phyloP scores from a whole-genome alignment of 352 stramenopile genomes.

The Phytopythium oedochilum region DNA sequence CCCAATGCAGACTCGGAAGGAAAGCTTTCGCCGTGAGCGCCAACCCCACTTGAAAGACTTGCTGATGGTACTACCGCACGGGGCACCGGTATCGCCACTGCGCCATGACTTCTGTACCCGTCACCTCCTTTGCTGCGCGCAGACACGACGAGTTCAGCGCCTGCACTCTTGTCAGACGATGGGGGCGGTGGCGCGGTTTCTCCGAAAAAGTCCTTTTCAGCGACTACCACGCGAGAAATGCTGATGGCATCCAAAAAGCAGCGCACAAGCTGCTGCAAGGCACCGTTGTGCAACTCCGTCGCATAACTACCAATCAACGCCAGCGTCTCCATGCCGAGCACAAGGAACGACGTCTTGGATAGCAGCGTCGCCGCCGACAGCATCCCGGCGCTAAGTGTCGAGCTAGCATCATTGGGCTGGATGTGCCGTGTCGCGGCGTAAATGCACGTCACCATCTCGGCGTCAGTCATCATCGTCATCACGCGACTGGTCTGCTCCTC shows the following conservation, averaged over 20 bases:
- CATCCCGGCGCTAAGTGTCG: constrained; percentile 9
- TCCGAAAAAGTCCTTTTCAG: constrained; percentile 48
- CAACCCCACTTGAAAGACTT: not conserved
- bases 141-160: not conserved
- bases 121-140: not conserved
- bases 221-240: constrained; percentile 35
- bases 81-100: not conserved
- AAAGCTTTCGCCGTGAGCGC: constrained; percentile 1
- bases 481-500: constrained; percentile 4
- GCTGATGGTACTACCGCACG: too few species aligned
- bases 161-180: not conserved
- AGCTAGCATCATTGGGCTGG: not conserved
- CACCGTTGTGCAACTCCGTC: constrained; percentile 27
- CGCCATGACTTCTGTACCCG: not conserved
- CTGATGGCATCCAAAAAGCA: constrained; percentile 58
- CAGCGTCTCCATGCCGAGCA: constrained; percentile 65
- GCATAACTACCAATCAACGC: constrained; percentile 67
- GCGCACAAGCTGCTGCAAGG: constrained; percentile 50
- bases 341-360: constrained; percentile 67
- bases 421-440: constrained; percentile 5
- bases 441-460: constrained; percentile 15
- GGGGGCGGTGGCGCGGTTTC: not conserved
- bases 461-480: constrained; percentile 12
- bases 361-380: constrained; percentile 28
- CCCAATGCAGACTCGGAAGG: constrained; percentile 15